A percentile compares a stretch with the other conserved stretches of the same genome.
Evolutionary conservation across 208 protist genomes (phyloP).

Genomic region (Leishmania martiniquensis): DNA sequence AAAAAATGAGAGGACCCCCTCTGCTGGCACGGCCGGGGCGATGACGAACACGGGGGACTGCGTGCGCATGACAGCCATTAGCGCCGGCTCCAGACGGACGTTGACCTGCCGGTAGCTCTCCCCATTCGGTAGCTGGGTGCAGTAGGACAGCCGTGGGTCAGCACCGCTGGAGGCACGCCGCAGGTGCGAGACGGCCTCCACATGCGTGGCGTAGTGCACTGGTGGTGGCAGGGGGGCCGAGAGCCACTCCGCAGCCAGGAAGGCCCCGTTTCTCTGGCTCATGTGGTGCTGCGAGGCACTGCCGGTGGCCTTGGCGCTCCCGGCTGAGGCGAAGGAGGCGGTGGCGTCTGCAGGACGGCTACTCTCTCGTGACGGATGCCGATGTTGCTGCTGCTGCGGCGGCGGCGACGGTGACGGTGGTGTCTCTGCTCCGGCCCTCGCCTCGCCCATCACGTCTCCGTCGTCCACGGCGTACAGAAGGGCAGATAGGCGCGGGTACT

Average conservation of each 20-base stretch:
- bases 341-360: neutral
- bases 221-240: constrained; percentile 16
- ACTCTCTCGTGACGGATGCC: neutral
- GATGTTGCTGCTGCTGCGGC: neutral
- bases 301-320: neutral
- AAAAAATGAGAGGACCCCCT: constrained; percentile 80
- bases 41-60: constrained; percentile 82
- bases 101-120: constrained; percentile 90
- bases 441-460: constrained; percentile 6
- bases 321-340: neutral
- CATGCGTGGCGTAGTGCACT: constrained; percentile 44
- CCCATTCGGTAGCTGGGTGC: constrained; percentile 84
- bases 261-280: neutral
- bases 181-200: constrained; percentile 47
- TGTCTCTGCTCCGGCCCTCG: constrained; percentile 6
- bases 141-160: constrained; percentile 69
- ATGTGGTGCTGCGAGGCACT: neutral
- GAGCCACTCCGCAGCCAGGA: neutral
- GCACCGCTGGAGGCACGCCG: constrained; percentile 42
- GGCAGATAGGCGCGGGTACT: constrained; percentile 63
- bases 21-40: constrained; percentile 64
- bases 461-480: constrained; percentile 52
- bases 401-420: too few relatives aligned
- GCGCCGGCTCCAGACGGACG: constrained; percentile 78
- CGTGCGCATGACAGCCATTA: constrained; percentile 89